Evolutionary conservation across 371 early-diverging fungal species (phyloP).

Genomic region (Amoeboaphelidium protococcarum): DNA sequence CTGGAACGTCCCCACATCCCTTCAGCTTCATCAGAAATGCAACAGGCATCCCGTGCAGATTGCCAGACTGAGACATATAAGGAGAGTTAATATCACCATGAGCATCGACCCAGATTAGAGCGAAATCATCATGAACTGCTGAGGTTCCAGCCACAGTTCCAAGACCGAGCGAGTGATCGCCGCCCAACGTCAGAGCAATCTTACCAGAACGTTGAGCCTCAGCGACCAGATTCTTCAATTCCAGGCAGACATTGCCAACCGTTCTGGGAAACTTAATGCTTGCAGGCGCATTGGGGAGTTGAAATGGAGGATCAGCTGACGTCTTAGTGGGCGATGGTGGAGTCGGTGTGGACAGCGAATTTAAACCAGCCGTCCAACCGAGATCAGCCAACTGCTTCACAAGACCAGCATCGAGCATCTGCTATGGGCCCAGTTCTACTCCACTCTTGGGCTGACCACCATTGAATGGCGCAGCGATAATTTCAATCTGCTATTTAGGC

Average conservation of each 20-base stretch:
- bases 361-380: slow-evolving; percentile 44
- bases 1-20: slow-evolving; percentile 19
- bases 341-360: slow-evolving; percentile 33
- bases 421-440: slow-evolving; percentile 65
- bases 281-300: slow-evolving; percentile 39
- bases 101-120: slow-evolving; percentile 88
- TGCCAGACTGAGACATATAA: slow-evolving; percentile 58
- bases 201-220: slow-evolving; percentile 31
- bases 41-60: slow-evolving; percentile 85
- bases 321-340: slow-evolving; percentile 11
- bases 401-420: slow-evolving; percentile 54
- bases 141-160: slow-evolving; percentile 66
- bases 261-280: neutral
- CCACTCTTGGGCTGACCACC: slow-evolving; percentile 41
- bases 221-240: slow-evolving; percentile 33
- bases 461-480: too few relatives aligned
- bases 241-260: slow-evolving; percentile 27
- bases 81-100: slow-evolving; percentile 93
- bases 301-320: slow-evolving; percentile 28
- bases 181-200: slow-evolving; percentile 71
- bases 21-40: slow-evolving; percentile 68
- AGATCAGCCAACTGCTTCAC: slow-evolving; percentile 50
- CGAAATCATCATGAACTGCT: slow-evolving; percentile 47
- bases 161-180: slow-evolving; percentile 80
- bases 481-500: too few relatives aligned